These are phyloP conservation scores for Botryosphaeria agaves DNA, from an alignment of 2,329 filamentous ascomycete genomes.

Conservation along the genomic window DNA sequence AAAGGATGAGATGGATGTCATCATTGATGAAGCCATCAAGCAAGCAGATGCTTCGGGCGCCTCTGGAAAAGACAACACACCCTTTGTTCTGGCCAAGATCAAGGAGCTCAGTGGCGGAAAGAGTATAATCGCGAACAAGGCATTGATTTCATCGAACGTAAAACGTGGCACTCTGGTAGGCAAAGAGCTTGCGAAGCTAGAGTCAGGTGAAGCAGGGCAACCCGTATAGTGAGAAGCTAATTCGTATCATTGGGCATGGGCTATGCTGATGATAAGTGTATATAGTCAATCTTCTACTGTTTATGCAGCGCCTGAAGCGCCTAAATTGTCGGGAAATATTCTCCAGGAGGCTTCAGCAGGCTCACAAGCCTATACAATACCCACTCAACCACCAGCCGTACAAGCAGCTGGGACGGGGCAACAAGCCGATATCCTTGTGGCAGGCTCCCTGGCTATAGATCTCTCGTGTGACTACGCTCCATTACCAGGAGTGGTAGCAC, in stretches of 20 bases:
- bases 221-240: constrained; percentile 17
- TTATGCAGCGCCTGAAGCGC: too few species aligned
- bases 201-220: constrained; percentile 18
- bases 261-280: constrained; percentile 18
- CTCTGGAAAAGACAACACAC: constrained; percentile 64
- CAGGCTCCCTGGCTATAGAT: constrained; percentile 81
- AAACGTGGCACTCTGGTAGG: constrained; percentile 46
- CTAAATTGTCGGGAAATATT: too few species aligned
- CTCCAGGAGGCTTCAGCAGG: too few species aligned
- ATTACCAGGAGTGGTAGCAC: constrained; percentile 20
- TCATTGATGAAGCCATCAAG: constrained; percentile 49
- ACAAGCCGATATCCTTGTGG: constrained; percentile 56
- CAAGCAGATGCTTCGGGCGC: constrained; percentile 48
- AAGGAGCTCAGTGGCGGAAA: constrained; percentile 57
- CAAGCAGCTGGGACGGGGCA: too few species aligned
- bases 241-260: constrained; percentile 3
- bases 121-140: constrained; percentile 58
- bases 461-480: constrained; percentile 63
- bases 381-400: too few species aligned
- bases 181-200: constrained; percentile 40
- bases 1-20: constrained; percentile 48
- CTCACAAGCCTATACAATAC: too few species aligned
- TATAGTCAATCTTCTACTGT: too few species aligned
- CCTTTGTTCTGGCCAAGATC: constrained; percentile 64
- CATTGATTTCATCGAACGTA: constrained; percentile 50